Evolutionary conservation across 1,284 basidiomycete genomes (phyloP).

Genomic region (Sporisorium scitamineum): DNA sequence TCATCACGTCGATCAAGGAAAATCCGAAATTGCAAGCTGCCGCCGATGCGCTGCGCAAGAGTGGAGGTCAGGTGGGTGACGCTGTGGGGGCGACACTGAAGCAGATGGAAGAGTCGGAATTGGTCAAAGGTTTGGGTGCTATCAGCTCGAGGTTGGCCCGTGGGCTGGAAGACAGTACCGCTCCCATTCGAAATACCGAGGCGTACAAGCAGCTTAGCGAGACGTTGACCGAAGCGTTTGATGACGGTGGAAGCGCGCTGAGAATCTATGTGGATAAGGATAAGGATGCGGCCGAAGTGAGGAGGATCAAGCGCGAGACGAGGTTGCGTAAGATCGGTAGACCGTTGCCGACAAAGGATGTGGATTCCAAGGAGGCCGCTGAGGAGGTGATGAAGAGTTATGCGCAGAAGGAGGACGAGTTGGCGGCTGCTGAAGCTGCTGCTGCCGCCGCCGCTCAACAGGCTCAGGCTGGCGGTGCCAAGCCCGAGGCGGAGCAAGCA

Average conservation of each 20-base stretch:
- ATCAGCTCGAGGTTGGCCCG: conserved; percentile 57
- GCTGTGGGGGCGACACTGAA: conserved; percentile 90
- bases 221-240: conserved; percentile 89
- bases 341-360: conserved; percentile 58
- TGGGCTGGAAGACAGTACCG: conserved; percentile 63
- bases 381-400: conserved; percentile 56
- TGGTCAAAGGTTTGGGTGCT: conserved; percentile 77
- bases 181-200: conserved; percentile 85
- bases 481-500: conserved; percentile 5
- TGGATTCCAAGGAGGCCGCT: conserved; percentile 54
- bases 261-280: conserved; percentile 71
- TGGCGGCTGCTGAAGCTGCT: conserved; percentile 23
- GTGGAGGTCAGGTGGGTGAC: conserved; percentile 91
- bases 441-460: conserved; percentile 13
- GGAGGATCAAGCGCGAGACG: conserved; percentile 60
- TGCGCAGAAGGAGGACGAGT: conserved; percentile 39
- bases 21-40: conserved; percentile 91
- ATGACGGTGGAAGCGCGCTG: conserved; percentile 86
- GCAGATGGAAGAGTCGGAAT: conserved; percentile 91
- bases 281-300: conserved; percentile 79
- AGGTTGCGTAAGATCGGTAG: conserved; percentile 66
- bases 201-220: conserved; percentile 93
- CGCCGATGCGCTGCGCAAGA: conserved; percentile 87
- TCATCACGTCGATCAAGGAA: conserved; percentile 94
- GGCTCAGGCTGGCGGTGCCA: conserved; percentile 12